A percentile compares a stretch with the other conserved stretches of the same genome.
These are phyloP conservation scores for Trichocomaceae sp. DNA, from an alignment of 2,329 filamentous ascomycete genomes.

Conservation along the genomic window DNA sequence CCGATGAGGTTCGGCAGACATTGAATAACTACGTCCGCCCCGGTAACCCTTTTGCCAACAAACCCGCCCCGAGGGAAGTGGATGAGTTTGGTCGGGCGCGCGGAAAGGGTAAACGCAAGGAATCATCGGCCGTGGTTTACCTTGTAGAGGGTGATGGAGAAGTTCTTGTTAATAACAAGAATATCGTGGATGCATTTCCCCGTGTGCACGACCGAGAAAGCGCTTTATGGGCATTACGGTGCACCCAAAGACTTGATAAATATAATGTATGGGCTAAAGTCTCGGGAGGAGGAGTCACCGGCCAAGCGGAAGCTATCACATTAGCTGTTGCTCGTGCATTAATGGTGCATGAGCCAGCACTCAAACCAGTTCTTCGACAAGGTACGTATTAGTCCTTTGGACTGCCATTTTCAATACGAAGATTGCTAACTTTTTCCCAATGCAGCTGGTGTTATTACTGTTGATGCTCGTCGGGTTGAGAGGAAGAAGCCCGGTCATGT, in stretches of 20 bases:
- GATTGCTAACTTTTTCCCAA: slow-evolving; percentile 11
- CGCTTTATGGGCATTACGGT: slow-evolving; percentile 81
- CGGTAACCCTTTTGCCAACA: slow-evolving; percentile 63
- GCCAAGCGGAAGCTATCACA: slow-evolving; percentile 91
- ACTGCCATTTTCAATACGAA: neutral
- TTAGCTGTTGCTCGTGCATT: slow-evolving; percentile 83
- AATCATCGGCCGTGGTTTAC: slow-evolving; percentile 74
- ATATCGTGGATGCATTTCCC: slow-evolving; percentile 72
- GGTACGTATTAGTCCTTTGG: slow-evolving; percentile 55
- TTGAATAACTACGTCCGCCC: slow-evolving; percentile 67
- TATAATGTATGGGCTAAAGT: slow-evolving; percentile 93
- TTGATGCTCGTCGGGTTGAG: slow-evolving; percentile 86
- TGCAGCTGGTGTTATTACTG: slow-evolving; percentile 82
- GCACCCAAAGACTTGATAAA: slow-evolving; percentile 78
- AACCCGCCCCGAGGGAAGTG: slow-evolving; percentile 55
- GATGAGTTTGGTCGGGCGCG: slow-evolving; percentile 72
- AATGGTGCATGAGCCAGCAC: slow-evolving; percentile 79
- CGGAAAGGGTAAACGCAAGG: slow-evolving; percentile 80
- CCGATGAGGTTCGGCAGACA: slow-evolving; percentile 58
- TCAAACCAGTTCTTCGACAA: slow-evolving; percentile 81
- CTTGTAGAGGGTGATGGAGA: slow-evolving; percentile 91
- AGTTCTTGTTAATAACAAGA: slow-evolving; percentile 82
- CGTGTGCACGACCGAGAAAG: slow-evolving; percentile 91
- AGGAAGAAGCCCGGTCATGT: slow-evolving; percentile 95
- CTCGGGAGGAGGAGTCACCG: slow-evolving; percentile 81